Percentiles rank a stretch among this genome's conserved stretches.
Evolutionary conservation across 176 grass and related monocot species (phyloP).

Genomic region (Pontederia crassipes): DNA sequence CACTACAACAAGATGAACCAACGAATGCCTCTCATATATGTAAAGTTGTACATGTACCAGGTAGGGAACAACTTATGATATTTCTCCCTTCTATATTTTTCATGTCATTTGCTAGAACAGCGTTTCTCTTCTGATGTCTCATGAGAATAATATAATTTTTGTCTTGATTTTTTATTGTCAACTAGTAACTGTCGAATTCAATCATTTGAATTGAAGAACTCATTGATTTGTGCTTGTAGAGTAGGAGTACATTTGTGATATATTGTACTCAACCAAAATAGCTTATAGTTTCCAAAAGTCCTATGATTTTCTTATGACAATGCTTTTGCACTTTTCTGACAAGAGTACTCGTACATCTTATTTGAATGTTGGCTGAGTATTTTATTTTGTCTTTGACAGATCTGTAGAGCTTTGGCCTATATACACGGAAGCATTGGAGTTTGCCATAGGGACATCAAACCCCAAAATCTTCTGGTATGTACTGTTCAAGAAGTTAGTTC

Average conservation of each 20-base stretch:
- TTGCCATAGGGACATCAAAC: constrained; percentile 89
- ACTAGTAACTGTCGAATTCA: no score
- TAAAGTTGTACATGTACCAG: constrained; percentile 88
- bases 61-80: constrained; percentile 25
- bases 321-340: not conserved
- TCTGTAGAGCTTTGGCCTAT: constrained; percentile 70
- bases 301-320: not conserved
- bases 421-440: constrained; percentile 54
- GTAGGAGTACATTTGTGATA: no score
- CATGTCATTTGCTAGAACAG: not conserved
- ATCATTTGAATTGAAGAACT: no score
- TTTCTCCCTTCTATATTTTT: not conserved
- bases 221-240: no score
- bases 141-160: not conserved
- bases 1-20: constrained; percentile 74
- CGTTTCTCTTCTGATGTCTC: not conserved
- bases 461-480: constrained; percentile 79
- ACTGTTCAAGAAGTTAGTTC: not conserved
- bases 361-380: not conserved
- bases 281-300: no score
- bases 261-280: no score
- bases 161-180: no score
- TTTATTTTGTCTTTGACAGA: constrained; percentile 28
- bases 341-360: not conserved
- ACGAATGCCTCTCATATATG: constrained; percentile 64